Percentiles rank a stretch among this genome's conserved stretches.
Evolutionary conservation across 371 early-diverging fungal genomes (phyloP).

Genomic region (Amoeboradix gromovi): DNA sequence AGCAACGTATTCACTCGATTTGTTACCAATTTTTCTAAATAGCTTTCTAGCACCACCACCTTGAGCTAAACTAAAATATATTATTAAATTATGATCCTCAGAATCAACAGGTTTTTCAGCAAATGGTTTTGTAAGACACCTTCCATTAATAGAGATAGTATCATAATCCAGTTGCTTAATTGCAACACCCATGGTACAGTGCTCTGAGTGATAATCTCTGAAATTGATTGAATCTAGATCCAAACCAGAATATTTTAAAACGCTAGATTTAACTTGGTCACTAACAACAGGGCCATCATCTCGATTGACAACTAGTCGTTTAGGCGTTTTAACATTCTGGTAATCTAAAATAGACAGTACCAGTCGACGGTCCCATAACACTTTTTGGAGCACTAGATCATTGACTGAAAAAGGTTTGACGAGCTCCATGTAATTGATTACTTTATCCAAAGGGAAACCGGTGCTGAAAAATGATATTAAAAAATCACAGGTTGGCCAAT

Average conservation of each 20-base stretch:
- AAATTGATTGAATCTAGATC: background rate
- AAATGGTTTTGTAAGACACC: conserved; percentile 56
- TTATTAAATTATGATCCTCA: conserved; percentile 88
- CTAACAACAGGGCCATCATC: conserved; percentile 2
- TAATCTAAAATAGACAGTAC: conserved; percentile 55
- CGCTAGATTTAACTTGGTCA: background rate
- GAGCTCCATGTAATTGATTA: conserved; percentile 51
- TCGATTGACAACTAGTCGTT: conserved; percentile 25
- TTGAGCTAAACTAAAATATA: conserved; percentile 51
- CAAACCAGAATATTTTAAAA: background rate
- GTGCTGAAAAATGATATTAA: conserved; percentile 81
- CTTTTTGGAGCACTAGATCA: conserved; percentile 56
- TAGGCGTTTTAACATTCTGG: conserved; percentile 59
- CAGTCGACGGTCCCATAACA: conserved; percentile 67
- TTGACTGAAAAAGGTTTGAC: conserved; percentile 67
- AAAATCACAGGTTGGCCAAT: conserved; percentile 89
- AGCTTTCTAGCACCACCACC: conserved; percentile 75
- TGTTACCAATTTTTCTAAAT: conserved; percentile 76
- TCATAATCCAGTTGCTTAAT: conserved; percentile 31
- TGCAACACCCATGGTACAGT: conserved; percentile 4
- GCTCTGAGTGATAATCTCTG: background rate
- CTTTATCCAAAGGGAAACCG: conserved; percentile 82
- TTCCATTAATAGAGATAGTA: conserved; percentile 35
- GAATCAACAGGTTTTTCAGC: conserved; percentile 90
- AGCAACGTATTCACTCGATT: conserved; percentile 66